Conservation (phyloP, 768 basidiomycete species). For the Agaricus sinodeliciosus region DNA sequence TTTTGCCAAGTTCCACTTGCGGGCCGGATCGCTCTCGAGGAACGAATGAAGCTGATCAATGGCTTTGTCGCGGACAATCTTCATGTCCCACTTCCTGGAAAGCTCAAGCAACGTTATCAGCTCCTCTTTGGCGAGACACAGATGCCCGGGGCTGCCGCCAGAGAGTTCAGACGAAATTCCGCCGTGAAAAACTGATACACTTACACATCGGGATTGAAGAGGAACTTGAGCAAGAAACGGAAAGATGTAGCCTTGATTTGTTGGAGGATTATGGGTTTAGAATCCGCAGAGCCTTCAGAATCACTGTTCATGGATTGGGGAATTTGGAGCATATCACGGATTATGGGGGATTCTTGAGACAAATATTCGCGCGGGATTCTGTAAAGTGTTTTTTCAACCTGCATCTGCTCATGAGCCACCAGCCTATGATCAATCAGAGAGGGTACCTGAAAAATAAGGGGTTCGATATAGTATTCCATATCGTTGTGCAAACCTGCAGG, state of each 20-base stretch:
- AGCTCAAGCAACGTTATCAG: slow-evolving; percentile 35
- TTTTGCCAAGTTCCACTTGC: slow-evolving; percentile 26
- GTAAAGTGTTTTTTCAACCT: slow-evolving; percentile 34
- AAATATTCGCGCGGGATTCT: slow-evolving; percentile 31
- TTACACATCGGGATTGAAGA: slow-evolving; percentile 5
- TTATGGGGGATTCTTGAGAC: slow-evolving; percentile 25
- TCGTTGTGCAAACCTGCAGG: neutral
- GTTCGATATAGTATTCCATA: slow-evolving; percentile 2
- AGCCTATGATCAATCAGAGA: slow-evolving; percentile 4
- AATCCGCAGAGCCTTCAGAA: neutral
- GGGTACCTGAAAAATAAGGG: neutral
- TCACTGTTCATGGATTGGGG: slow-evolving; percentile 13
- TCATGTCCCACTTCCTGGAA: slow-evolving; percentile 31
- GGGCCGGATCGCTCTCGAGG: slow-evolving; percentile 14
- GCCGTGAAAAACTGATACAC: neutral
- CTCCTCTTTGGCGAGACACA: slow-evolving; percentile 14
- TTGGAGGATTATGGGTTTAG: neutral
- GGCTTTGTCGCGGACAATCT: slow-evolving; percentile 21
- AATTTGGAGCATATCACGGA: slow-evolving; percentile 26
- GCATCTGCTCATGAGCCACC: neutral
- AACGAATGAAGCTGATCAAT: slow-evolving; percentile 18
- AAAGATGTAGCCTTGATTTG: slow-evolving; percentile 3
- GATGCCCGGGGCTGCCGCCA: no score
- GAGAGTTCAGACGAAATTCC: neutral
- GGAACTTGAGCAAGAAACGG: slow-evolving; percentile 7